These are phyloP conservation scores for Myxozyma lipomycoides DNA, from an alignment of 805 yeast genomes.

Conservation along the genomic window DNA sequence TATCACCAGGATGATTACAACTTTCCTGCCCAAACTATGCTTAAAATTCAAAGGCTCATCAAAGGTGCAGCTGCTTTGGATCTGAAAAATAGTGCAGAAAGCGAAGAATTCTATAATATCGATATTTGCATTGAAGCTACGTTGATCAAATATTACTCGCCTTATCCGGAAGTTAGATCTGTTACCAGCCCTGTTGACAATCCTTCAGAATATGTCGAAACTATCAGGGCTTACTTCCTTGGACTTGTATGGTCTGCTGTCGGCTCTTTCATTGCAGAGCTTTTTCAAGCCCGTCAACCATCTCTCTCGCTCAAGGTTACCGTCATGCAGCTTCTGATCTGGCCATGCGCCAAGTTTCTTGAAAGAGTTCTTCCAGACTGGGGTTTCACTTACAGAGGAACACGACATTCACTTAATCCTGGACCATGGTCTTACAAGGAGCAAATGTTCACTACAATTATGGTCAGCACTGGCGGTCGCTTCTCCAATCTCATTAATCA, in stretches of 20 bases:
- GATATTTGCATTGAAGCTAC: conserved; percentile 43
- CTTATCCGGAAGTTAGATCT: conserved; percentile 54
- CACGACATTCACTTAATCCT: conserved; percentile 48
- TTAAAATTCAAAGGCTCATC: conserved; percentile 5
- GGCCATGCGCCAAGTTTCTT: conserved; percentile 52
- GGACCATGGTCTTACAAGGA: conserved; percentile 63
- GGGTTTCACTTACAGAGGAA: conserved; percentile 44
- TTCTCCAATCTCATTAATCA: conserved; percentile 13
- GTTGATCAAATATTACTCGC: conserved; percentile 44
- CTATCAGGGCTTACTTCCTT: conserved; percentile 50
- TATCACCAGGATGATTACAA: conserved; percentile 16
- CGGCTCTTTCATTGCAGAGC: conserved; percentile 54
- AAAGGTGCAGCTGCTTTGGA: background rate
- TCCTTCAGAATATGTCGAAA: conserved; percentile 45
- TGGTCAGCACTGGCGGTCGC: conserved; percentile 25
- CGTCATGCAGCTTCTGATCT: conserved; percentile 56
- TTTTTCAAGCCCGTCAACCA: conserved; percentile 57
- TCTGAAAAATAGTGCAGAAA: background rate
- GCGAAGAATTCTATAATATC: background rate
- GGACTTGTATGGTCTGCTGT: conserved; percentile 50
- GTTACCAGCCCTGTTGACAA: conserved; percentile 40
- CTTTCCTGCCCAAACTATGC: conserved; percentile 10
- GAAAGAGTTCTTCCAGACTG: conserved; percentile 46
- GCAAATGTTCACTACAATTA: conserved; percentile 57
- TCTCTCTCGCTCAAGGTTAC: conserved; percentile 47